Base-by-base conservation (phyloP, 139 green algal species). In the Tetratostichococcus sp. region DNA sequence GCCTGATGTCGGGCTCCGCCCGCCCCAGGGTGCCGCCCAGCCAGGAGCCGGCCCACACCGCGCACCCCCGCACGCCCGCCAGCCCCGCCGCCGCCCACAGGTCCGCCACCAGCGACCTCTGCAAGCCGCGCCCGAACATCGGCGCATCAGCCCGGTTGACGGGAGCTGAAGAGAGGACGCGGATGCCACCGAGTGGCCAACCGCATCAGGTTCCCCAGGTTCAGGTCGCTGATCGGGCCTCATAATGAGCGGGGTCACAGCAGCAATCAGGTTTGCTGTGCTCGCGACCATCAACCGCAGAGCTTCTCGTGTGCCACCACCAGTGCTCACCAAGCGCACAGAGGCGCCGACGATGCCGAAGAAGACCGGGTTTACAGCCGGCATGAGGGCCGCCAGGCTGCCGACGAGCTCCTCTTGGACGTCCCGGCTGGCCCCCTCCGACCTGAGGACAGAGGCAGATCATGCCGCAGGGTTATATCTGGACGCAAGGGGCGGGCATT, bases 301-400 rank as follows among this genome's bases (percentile, higher is more conserved):
- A 62, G 26, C 17, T 17, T n/a, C 26, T 25, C 17, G 19, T 50
- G 17, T 23, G 50, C 39, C 39, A 11, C 11, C 8, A 30, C 23
- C 19, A 16, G 28, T 33, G 30, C 82, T 32, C 65, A 89, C 86
- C 81, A 95, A 72, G n/a, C 89, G 86, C 6, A 97, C 74, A 0
- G 79, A 86, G 4, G 91, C 91, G 4, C 92, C 92, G 43, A 90
- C 90, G 59, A 97, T 85, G 0, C 84, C 86, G 76, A 97, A 97
- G 83, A 97, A 96, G 0, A 88, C 81, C 14, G 93, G 78, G 73
- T 95, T 95, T 66, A 90, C 86, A 11, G 86, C 11, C 0, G 81
- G 77, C 85, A 94, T 92, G 58, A 93, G 79, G 34, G 69, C 33
- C 32, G 72, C 75, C 4, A 95, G 66, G 16, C 81, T 75, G 0